These are phyloP conservation scores for Davidsoniella neocaledoniae DNA, from an alignment of 2,329 filamentous ascomycete species.

Conservation along the genomic window DNA sequence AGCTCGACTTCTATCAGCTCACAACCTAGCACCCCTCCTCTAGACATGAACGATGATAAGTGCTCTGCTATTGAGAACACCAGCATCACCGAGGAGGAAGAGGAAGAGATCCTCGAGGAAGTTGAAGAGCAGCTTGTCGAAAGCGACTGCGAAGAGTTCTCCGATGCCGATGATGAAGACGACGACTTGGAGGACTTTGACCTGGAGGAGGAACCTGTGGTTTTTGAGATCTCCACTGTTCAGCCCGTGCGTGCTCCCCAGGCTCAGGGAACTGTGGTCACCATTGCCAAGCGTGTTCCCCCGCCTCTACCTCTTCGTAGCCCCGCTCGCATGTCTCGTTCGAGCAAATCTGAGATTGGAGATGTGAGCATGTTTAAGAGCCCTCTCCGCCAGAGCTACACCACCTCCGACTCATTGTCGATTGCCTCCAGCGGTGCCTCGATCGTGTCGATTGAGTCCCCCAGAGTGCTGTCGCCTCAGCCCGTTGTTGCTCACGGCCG, in stretches of 20 bases:
- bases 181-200: conserved; percentile 32
- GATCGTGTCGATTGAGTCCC: conserved; percentile 6
- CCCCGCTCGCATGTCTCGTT: conserved; percentile 43
- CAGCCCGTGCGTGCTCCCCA: conserved; percentile 38
- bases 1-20: conserved; percentile 11
- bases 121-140: conserved; percentile 20
- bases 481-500: conserved; percentile 1
- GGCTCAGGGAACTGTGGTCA: conserved; percentile 62
- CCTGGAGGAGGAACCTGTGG: conserved; percentile 45
- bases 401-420: conserved; percentile 3
- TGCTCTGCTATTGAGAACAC: not conserved
- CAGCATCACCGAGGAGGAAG: conserved; percentile 1
- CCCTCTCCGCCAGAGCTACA: conserved; percentile 33
- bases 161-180: conserved; percentile 23
- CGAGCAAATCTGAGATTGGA: conserved; percentile 40
- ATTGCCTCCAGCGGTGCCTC: conserved; percentile 5
- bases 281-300: conserved; percentile 63
- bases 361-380: conserved; percentile 36
- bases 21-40: conserved; percentile 9
- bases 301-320: conserved; percentile 66
- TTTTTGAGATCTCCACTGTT: conserved; percentile 43
- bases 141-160: conserved; percentile 15
- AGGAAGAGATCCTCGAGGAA: conserved; percentile 18
- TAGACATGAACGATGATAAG: conserved; percentile 11
- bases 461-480: conserved; percentile 4